Conservation (phyloP, 2,329 filamentous ascomycete species). For the Penicillium corylophilum region DNA sequence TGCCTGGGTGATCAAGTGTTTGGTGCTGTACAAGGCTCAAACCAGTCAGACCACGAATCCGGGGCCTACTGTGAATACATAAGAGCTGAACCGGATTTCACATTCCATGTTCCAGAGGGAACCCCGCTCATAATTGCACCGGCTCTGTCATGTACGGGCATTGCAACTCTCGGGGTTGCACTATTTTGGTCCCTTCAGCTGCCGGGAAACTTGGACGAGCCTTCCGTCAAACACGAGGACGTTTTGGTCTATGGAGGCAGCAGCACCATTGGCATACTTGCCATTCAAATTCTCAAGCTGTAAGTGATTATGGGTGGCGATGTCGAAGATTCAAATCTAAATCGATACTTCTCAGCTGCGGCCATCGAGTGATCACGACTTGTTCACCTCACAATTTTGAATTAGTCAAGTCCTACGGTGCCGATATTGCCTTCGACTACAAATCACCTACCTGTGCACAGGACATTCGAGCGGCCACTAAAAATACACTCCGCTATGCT, state of each 20-base stretch:
- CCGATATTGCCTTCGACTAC: conserved; percentile 39
- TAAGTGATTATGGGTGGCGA: neutral
- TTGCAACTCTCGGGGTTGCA: conserved; percentile 24
- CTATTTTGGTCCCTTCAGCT: conserved; percentile 25
- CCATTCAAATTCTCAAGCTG: conserved; percentile 25
- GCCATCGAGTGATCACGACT: conserved; percentile 35
- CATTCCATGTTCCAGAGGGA: conserved; percentile 17
- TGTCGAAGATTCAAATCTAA: neutral
- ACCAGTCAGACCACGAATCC: conserved; percentile 16
- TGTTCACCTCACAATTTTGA: conserved; percentile 36
- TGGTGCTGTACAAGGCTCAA: conserved; percentile 37
- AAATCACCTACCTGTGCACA: conserved; percentile 30
- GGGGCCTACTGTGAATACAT: conserved; percentile 25
- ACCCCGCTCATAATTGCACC: conserved; percentile 9
- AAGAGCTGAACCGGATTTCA: conserved; percentile 13
- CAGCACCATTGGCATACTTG: conserved; percentile 21
- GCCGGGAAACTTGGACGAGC: conserved; percentile 13
- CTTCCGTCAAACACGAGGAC: conserved; percentile 11
- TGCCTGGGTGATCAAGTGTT: conserved; percentile 37
- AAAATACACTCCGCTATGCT: conserved; percentile 31
- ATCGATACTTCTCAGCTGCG: conserved; percentile 12
- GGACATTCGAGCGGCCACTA: conserved; percentile 32
- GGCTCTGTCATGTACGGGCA: conserved; percentile 19
- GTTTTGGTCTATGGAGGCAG: conserved; percentile 23
- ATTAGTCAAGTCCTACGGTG: conserved; percentile 35